These are phyloP conservation scores for Globisporangium nagaii DNA, from an alignment of 352 stramenopile species.

Conservation along the genomic window DNA sequence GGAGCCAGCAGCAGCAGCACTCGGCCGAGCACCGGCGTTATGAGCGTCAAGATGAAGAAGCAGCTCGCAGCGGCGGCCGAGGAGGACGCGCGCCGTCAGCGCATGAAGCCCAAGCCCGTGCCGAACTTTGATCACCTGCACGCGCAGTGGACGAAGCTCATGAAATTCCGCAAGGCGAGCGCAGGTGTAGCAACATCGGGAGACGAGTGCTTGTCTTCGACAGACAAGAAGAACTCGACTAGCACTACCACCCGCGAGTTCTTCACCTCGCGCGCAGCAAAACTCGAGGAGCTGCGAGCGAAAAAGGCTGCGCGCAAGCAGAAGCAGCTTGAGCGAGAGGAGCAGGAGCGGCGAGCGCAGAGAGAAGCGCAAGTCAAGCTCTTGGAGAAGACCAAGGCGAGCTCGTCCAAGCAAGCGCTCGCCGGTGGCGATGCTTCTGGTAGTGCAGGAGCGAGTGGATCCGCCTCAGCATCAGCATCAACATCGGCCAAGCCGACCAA, in stretches of 20 bases:
- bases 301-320: slow-evolving; percentile 44
- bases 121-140: slow-evolving; percentile 64
- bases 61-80: slow-evolving; percentile 36
- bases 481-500: slow-evolving; percentile 29
- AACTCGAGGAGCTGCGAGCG: slow-evolving; percentile 30
- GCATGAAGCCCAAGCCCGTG: slow-evolving; percentile 37
- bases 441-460: too few species aligned
- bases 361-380: slow-evolving; percentile 28
- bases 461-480: too few species aligned
- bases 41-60: slow-evolving; percentile 50
- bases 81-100: slow-evolving; percentile 22
- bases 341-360: slow-evolving; percentile 18
- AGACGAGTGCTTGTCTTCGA: not conserved
- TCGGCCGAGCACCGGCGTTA: not conserved
- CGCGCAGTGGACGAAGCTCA: slow-evolving; percentile 34
- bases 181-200: not conserved
- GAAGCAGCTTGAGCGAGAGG: slow-evolving; percentile 35
- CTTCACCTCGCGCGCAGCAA: slow-evolving; percentile 36
- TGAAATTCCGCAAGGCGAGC: not conserved
- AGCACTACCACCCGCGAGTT: slow-evolving; percentile 24
- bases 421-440: not conserved
- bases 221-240: not conserved
- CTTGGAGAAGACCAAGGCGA: slow-evolving; percentile 21
- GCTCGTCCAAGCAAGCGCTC: slow-evolving; percentile 2
- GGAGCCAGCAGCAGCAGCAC: not conserved